Percentiles rank a stretch among this genome's conserved stretches.
phyloP scores from a whole-genome alignment of 2,329 filamentous ascomycete species.

The Fusarium zealandicum region DNA sequence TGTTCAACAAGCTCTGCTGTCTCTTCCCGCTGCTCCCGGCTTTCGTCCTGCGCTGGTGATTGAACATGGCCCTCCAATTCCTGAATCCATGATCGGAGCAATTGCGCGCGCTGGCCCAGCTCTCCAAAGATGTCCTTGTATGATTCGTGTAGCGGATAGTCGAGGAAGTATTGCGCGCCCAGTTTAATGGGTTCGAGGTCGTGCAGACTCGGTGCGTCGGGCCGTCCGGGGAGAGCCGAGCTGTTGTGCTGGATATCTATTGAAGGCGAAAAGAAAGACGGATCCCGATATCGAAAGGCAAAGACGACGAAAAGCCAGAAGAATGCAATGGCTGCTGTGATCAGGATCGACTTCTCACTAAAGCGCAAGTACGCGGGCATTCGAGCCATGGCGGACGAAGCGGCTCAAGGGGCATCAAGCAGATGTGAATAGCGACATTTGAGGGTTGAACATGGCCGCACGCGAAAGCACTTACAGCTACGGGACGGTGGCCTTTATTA shows the following conservation, averaged over 20 bases:
- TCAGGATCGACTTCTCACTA: conserved; percentile 15
- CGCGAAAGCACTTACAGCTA: too few species aligned
- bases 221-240: neutral
- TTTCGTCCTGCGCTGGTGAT: neutral
- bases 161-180: conserved; percentile 37
- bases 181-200: conserved; percentile 10
- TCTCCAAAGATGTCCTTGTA: conserved; percentile 46
- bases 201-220: neutral
- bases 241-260: neutral
- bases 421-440: neutral
- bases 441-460: neutral
- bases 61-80: conserved; percentile 10
- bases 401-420: neutral
- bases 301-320: conserved; percentile 22
- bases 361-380: conserved; percentile 7
- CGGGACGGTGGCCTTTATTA: too few species aligned
- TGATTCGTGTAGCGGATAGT: conserved; percentile 41
- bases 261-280: neutral
- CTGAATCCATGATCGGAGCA: conserved; percentile 27
- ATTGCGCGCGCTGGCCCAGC: conserved; percentile 41
- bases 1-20: conserved; percentile 12
- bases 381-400: conserved; percentile 7
- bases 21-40: neutral
- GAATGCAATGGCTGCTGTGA: conserved; percentile 10
- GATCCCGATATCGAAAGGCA: conserved; percentile 12